These are phyloP conservation scores for Priceomyces medius DNA, from an alignment of 805 yeast species.

Conservation along the genomic window DNA sequence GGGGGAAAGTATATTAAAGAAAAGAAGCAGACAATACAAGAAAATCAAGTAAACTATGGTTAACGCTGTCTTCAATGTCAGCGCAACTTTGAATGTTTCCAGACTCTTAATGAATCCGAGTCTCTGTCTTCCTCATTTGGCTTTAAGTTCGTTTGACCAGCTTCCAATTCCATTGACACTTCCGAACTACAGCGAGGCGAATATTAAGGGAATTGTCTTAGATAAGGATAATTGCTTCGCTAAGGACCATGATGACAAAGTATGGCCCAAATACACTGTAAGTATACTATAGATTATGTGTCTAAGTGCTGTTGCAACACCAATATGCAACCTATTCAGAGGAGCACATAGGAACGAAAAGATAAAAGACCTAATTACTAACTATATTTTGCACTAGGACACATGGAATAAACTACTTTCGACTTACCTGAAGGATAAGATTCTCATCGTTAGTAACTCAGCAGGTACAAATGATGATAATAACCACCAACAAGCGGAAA, in stretches of 20 bases:
- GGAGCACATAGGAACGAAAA: not conserved
- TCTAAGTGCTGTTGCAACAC: too few species aligned
- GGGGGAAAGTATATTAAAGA: not conserved
- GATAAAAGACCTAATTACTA: too few species aligned
- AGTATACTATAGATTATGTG: too few species aligned
- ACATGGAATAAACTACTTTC: conserved; percentile 54
- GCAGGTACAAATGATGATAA: conserved; percentile 86
- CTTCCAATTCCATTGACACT: conserved; percentile 53
- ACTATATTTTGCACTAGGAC: too few species aligned
- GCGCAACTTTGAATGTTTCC: conserved; percentile 72
- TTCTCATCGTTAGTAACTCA: conserved; percentile 84
- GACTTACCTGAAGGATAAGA: conserved; percentile 59
- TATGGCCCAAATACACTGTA: conserved; percentile 69
- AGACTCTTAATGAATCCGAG: conserved; percentile 61
- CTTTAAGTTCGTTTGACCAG: conserved; percentile 56
- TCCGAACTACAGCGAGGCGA: conserved; percentile 24
- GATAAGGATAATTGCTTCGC: conserved; percentile 98
- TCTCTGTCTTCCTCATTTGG: conserved; percentile 65
- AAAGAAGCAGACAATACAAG: not conserved
- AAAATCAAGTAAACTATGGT: not conserved
- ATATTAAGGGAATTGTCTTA: conserved; percentile 73
- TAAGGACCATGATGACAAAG: conserved; percentile 70
- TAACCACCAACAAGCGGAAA: conserved; percentile 55
- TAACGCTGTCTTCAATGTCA: conserved; percentile 52
- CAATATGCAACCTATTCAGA: too few species aligned